Evolutionary conservation across 768 basidiomycete species (phyloP), one percentile per base, ranked within the genome.

Genomic region (Gymnopilus dilepis): DNA sequence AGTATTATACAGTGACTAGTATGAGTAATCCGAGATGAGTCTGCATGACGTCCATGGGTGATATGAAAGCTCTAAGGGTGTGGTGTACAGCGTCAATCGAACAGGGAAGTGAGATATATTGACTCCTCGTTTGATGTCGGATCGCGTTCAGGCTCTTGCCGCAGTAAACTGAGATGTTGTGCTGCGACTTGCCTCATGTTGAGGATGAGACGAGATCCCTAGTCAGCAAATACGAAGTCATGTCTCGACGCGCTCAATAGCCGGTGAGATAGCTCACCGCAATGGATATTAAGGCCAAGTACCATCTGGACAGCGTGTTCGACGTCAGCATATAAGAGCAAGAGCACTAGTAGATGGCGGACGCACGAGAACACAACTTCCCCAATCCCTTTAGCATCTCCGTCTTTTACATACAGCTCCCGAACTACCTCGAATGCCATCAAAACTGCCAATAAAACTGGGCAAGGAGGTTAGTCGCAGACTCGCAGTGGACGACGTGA

Each of bases 141-240:
- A 28, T 31, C 47, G 4, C 19, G 17, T 13, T 21, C 56, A 21
- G 26, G 21, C 12, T 43, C 30, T 28, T 21, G 34, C 21, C 19
- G 26, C 11, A 43, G 56, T n/a, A 43, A 5, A 6, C 47, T 50
- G n/a, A 43, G 56, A n/a, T 56, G 48, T 28, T 38, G 52, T 21
- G 40, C 21, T 13, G 38, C 33, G 13, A 61, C 45, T 26, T 56
- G 56, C 41, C 60, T 61, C 60, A 61, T 61, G 15, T 61, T 61
- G n/a, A 61, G 34, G 28, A 57, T 51, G 17, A 61, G 60, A 7
- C 60, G 60, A 21, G 55, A 61, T 21, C 34, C 55, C 60, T 61
- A 31, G 12, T 45, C 47, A 50, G 5, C 12, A 26, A 3, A 3
- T 4, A 13, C 17, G 17, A 13, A 9, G 6, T 48, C 8, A 48